These are phyloP conservation scores for Malassezia cuniculi DNA, from an alignment of 1,284 basidiomycete species.

Conservation along the genomic window DNA sequence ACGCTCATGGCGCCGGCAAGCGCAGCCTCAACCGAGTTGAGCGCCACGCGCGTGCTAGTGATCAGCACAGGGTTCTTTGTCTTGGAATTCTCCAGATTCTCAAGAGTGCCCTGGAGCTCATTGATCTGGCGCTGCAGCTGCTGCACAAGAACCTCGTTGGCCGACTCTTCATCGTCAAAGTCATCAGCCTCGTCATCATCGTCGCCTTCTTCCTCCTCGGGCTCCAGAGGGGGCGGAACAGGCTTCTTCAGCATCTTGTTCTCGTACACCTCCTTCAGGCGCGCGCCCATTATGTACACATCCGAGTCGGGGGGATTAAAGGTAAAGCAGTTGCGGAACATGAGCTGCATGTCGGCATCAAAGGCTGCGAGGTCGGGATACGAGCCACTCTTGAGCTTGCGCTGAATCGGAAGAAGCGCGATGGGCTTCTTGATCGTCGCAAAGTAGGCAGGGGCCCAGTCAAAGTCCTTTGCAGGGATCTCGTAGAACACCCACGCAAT, in stretches of 20 bases:
- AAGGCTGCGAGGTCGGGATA: slow-evolving; percentile 69
- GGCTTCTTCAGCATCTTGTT: slow-evolving; percentile 78
- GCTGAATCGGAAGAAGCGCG: slow-evolving; percentile 51
- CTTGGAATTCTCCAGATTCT: slow-evolving; percentile 29
- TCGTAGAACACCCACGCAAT: slow-evolving; percentile 79
- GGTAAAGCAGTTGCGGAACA: slow-evolving; percentile 80
- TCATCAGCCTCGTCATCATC: slow-evolving; percentile 43
- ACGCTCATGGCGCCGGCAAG: slow-evolving; percentile 15
- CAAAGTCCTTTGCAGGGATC: slow-evolving; percentile 68
- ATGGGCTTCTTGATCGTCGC: slow-evolving; percentile 84
- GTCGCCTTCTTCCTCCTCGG: slow-evolving; percentile 40
- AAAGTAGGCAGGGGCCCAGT: slow-evolving; percentile 72
- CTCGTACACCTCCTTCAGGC: slow-evolving; percentile 68
- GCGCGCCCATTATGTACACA: slow-evolving; percentile 55
- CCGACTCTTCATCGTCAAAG: slow-evolving; percentile 21
- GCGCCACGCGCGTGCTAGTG: slow-evolving; percentile 28
- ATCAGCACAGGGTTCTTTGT: slow-evolving; percentile 31
- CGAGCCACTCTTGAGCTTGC: slow-evolving; percentile 62
- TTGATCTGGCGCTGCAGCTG: slow-evolving; percentile 32
- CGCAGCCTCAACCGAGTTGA: slow-evolving; percentile 25
- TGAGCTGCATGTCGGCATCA: slow-evolving; percentile 77
- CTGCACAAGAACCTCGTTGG: slow-evolving; percentile 19
- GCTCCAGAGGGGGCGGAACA: slow-evolving; percentile 27
- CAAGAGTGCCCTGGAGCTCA: slow-evolving; percentile 27
- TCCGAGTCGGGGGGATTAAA: slow-evolving; percentile 82